Evolutionary conservation across 176 grass and related monocot species (phyloP).

Genomic region (Elymus sibiricus): DNA sequence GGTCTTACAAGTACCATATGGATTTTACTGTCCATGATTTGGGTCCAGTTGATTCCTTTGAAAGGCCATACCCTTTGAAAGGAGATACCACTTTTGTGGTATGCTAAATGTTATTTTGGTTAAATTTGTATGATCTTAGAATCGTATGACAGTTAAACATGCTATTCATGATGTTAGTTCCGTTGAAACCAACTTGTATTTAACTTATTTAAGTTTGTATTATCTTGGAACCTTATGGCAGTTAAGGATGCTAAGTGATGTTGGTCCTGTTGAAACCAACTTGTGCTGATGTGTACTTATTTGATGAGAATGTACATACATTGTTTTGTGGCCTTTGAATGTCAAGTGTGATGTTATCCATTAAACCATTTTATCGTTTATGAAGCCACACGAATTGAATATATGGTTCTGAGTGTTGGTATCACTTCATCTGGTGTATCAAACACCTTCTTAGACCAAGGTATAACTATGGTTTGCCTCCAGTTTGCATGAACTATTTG

Average conservation of each 20-base stretch:
- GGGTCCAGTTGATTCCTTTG: background rate
- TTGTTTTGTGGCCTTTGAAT: background rate
- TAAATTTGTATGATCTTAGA: background rate
- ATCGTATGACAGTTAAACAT: background rate
- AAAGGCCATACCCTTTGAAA: background rate
- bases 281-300: background rate
- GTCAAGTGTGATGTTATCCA: background rate
- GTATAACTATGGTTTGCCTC: too few species aligned
- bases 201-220: background rate
- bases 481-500: too few species aligned
- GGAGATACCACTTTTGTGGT: background rate
- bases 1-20: too few species aligned
- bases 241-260: background rate
- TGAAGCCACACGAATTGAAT: background rate
- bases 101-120: background rate
- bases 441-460: too few species aligned
- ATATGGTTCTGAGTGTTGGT: too few species aligned
- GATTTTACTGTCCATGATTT: background rate
- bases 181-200: background rate
- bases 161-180: background rate
- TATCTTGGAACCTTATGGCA: background rate
- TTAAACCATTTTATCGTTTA: background rate
- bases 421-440: too few species aligned
- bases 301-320: background rate
- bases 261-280: background rate